Conservation (phyloP, 257 asterid species). For the Craterostigma plantagineum region DNA sequence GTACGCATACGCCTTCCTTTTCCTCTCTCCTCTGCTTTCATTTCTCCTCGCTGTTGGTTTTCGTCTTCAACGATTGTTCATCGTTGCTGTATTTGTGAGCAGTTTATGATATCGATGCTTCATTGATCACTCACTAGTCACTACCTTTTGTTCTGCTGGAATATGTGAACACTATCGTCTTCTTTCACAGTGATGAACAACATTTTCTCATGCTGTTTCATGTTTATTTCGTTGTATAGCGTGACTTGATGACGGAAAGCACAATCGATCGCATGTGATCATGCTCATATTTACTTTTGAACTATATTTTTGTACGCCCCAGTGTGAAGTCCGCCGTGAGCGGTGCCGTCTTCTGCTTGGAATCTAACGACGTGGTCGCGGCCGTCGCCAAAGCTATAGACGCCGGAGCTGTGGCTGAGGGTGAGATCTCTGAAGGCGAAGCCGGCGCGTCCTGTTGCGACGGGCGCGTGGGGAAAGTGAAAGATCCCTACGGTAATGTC, state of each 20-base stretch:
- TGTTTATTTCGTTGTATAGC: constrained; percentile 16
- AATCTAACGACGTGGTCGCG: constrained; percentile 15
- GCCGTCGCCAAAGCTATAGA: constrained; percentile 36
- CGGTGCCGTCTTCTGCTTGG: constrained; percentile 25
- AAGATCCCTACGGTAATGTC: constrained; percentile 59
- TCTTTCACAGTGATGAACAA: background rate
- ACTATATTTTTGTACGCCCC: background rate
- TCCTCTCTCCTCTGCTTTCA: background rate
- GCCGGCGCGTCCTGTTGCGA: constrained; percentile 27
- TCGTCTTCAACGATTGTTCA: constrained; percentile 34
- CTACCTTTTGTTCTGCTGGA: too few species aligned
- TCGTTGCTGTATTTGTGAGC: too few species aligned
- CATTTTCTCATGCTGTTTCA: background rate
- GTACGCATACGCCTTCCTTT: background rate
- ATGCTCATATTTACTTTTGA: too few species aligned
- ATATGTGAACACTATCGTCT: constrained; percentile 23
- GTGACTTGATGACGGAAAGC: too few species aligned
- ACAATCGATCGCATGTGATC: too few species aligned
- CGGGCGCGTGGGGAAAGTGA: constrained; percentile 39
- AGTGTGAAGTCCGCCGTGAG: constrained; percentile 22
- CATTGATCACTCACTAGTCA: too few species aligned
- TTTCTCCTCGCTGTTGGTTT: constrained; percentile 10
- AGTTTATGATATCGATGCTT: constrained; percentile 20
- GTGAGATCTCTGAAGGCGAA: constrained; percentile 23
- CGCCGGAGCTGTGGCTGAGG: constrained; percentile 44